Base-by-base conservation (phyloP, 1,139 yeast species). In the Hemisphaericaspora xylanilytica region DNA sequence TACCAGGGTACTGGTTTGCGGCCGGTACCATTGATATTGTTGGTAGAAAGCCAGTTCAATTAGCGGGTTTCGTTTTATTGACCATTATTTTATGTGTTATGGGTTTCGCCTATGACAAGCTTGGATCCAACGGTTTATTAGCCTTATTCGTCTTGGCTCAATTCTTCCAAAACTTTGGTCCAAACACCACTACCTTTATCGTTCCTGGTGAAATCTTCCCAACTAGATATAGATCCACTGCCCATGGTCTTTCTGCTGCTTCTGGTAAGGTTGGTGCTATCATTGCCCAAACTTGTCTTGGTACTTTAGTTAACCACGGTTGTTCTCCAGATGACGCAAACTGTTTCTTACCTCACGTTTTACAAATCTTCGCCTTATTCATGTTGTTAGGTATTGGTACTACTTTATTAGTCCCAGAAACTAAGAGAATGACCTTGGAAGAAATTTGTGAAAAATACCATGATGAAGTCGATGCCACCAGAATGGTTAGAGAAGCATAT, bases 121-220 rank as follows among this genome's bases (percentile, higher is more conserved):
- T 86, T 43, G 50, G 55, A 41, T 62, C 72, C 45, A 72, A 80
- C 47, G 94, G 89, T 46, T 67, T 81, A 55, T 74, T 86, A 52
- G 95, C 80, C 40, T 66, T 86, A 44, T 86, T 84, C 70, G 80
- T 85, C 51, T 61, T 86, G 44, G 78, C 83, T 49, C 94, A 86
- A 70, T 84, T 87, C 61, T 87, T 87, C 81, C 81, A 82, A 65
- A 86, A 87, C 65, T 87, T 86, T 54, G 96, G 96, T 59, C 97
- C 98, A 60, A 92, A 92, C 76, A 79, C 90, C 45, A 94, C 97
- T 37, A 92, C 98, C 43, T 92, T 92, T 68, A 78, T 92, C 56
- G 80, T 88, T 55, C 97, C 98, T 36, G 98, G 97, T 65, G 98
- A 92, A 73, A 77, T 82, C 58, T 92, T 76, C 87, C 98, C 98